Conservation (phyloP, 257 asterid genomes). For the Euphrasia confusa region DNA sequence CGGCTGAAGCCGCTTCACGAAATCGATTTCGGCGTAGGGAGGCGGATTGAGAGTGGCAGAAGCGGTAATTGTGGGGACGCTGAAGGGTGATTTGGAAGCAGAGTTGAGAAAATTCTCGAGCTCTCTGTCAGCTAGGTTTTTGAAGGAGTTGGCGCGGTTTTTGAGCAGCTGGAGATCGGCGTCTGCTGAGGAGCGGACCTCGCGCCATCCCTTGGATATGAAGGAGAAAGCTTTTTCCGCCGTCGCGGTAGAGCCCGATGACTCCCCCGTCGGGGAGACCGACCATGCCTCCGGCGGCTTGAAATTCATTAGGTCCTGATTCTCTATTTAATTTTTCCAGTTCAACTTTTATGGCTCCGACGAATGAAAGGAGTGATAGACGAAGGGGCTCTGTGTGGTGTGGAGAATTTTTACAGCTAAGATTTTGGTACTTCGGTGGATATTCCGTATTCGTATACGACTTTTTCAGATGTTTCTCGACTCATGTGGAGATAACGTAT, state of each 20-base stretch:
- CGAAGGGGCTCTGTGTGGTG: constrained; percentile 8
- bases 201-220: constrained; percentile 94
- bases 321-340: neutral
- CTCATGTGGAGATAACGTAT: no score
- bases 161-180: constrained; percentile 87
- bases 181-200: constrained; percentile 93
- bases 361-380: constrained; percentile 13
- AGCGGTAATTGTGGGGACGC: constrained; percentile 68
- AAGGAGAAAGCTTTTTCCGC: constrained; percentile 93
- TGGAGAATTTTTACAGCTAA: constrained; percentile 33
- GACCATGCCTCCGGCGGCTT: constrained; percentile 64
- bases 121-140: constrained; percentile 68
- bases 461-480: no score
- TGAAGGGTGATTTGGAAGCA: constrained; percentile 68
- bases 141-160: constrained; percentile 76
- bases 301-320: constrained; percentile 33
- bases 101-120: constrained; percentile 86
- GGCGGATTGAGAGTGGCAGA: constrained; percentile 50
- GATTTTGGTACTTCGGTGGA: constrained; percentile 19
- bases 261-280: constrained; percentile 27
- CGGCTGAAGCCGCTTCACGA: constrained; percentile 78
- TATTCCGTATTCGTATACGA: no score
- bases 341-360: constrained; percentile 23
- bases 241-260: constrained; percentile 39
- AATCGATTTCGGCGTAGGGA: constrained; percentile 74